phyloP scores from a whole-genome alignment of 2,329 filamentous ascomycete genomes.

The Helicocarpus griseus region DNA sequence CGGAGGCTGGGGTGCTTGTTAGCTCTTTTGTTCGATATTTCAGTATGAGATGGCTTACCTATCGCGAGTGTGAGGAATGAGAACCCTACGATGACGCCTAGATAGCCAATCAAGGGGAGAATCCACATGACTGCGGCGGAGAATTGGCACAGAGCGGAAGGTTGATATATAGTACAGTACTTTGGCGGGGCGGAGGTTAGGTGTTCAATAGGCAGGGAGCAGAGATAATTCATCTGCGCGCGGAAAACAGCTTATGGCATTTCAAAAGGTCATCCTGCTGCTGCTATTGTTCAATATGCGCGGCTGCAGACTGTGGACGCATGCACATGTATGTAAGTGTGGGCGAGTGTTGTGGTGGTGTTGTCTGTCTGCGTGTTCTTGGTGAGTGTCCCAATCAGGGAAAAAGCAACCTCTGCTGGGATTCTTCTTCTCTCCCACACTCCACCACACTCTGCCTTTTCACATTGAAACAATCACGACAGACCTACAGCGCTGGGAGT shows the following conservation, averaged over 20 bases:
- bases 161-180: background rate
- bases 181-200: too few species aligned
- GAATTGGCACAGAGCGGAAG: background rate
- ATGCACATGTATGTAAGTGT: background rate
- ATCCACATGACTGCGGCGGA: slow-evolving; percentile 67
- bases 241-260: background rate
- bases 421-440: background rate
- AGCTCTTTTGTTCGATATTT: slow-evolving; percentile 5
- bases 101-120: slow-evolving; percentile 80
- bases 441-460: background rate
- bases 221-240: too few species aligned
- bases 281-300: background rate
- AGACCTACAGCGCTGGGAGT: background rate
- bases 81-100: slow-evolving; percentile 81
- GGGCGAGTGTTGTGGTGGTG: background rate
- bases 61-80: slow-evolving; percentile 90
- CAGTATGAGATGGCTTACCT: slow-evolving; percentile 38
- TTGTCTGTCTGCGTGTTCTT: background rate
- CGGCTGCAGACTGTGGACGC: background rate
- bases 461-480: background rate
- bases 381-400: background rate
- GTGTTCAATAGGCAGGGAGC: too few species aligned
- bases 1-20: slow-evolving; percentile 57
- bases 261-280: background rate
- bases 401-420: background rate